Base-by-base conservation (phyloP, 192 early-diverging fungal genomes). In the Coemansia sp. region DNA sequence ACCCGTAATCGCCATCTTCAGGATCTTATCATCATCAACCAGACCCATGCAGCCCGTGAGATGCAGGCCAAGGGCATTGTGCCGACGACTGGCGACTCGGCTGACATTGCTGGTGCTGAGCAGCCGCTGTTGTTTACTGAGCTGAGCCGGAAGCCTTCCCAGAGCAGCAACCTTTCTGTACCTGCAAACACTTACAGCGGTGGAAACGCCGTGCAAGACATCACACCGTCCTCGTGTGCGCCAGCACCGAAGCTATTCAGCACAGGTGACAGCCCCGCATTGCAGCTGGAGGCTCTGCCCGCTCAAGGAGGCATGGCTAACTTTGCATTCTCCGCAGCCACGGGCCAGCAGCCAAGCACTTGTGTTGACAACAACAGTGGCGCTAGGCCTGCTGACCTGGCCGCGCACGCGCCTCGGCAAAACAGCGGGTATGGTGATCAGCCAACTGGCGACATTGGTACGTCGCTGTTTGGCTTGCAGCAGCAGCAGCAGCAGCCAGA, bases 1-100 rank as follows among this genome's bases (percentile, higher is more conserved):
- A 72, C 73, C 12, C 78, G 78, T 35, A 68, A 62, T 19, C 73
- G 78, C 10, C 78, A 71, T 37, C 60, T 81, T 27, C 69, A 75
- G 16, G 78, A 81, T 48, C 56, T 71, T 27, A 72, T 66, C 53
- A 81, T 74, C 18, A 81, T 81, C 22, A 74, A 71, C 62, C 66
- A 66, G 56, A 81, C 73, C 0, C 69, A 75, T 41, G 78, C 69
- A 2, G 65, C 62, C 19, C 78, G 78, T 27, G 65, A 48, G 45
- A 60, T 69, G 27, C 50, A 57, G n/a, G 55, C 52, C 29, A 59
- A 23, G 27, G 55, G 55, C 8, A 22, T 22, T 20, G 29, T 11
- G 18, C 23, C 51, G 23, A 13, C 14, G 23, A 4, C 51, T 11
- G 16, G 51, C 51, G 51, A 16, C 23, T 50, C 61, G 18, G 37